These are phyloP conservation scores for Colletotrichum sublineola DNA, from an alignment of 2,329 filamentous ascomycete genomes.

Conservation along the genomic window DNA sequence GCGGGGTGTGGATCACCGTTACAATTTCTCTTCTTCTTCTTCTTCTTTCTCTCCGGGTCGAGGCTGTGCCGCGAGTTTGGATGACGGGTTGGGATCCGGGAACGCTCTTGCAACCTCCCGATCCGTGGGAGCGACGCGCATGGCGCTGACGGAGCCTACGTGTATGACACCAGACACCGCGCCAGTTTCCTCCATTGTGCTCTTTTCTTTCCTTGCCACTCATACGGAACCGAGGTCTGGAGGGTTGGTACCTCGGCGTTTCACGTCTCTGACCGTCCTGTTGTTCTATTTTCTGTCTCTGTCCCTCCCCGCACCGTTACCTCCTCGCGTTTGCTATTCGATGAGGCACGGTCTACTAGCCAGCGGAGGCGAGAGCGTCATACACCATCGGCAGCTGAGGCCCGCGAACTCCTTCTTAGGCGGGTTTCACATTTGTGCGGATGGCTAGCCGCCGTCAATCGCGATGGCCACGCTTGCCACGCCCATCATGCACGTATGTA, in stretches of 20 bases:
- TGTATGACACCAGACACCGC: too few relatives aligned
- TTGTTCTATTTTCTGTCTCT: too few relatives aligned
- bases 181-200: not conserved
- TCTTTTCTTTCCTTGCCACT: not conserved
- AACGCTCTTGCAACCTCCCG: too few relatives aligned
- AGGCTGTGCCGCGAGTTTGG: not conserved
- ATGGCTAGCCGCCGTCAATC: not conserved
- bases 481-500: not conserved
- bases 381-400: not conserved
- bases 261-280: not conserved
- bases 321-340: not conserved
- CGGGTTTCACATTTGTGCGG: not conserved
- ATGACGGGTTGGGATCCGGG: too few relatives aligned
- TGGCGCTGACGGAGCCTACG: too few relatives aligned
- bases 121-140: too few relatives aligned
- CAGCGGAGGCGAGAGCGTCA: not conserved
- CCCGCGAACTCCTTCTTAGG: not conserved
- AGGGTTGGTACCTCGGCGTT: not conserved
- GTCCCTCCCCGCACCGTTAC: too few relatives aligned
- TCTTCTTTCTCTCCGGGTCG: not conserved
- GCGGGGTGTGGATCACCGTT: not conserved
- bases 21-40: not conserved
- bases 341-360: not conserved
- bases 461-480: not conserved
- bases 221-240: not conserved